A percentile compares a stretch with the other conserved stretches of the same genome.
These are phyloP conservation scores for Candida taoyuanica DNA, from an alignment of 805 yeast species.

Conservation along the genomic window DNA sequence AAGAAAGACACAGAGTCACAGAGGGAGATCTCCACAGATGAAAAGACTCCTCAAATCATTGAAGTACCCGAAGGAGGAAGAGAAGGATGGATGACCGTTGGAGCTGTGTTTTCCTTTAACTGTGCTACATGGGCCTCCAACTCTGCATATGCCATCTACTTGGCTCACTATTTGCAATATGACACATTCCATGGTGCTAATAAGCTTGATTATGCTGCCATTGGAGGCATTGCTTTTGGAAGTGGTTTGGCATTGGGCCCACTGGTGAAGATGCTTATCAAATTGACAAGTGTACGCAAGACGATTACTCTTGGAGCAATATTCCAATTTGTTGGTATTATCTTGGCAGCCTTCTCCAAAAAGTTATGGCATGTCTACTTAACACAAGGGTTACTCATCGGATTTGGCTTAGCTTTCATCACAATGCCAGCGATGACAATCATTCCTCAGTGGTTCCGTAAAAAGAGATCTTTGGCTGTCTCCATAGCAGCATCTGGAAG, in stretches of 20 bases:
- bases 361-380: constrained; percentile 60
- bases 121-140: constrained; percentile 28
- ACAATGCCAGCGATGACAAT: constrained; percentile 55
- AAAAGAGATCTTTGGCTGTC: constrained; percentile 47
- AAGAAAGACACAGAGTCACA: neutral
- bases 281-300: constrained; percentile 35
- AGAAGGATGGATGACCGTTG: constrained; percentile 26
- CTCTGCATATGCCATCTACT: constrained; percentile 49
- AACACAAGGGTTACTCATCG: constrained; percentile 63
- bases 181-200: constrained; percentile 47
- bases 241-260: constrained; percentile 61
- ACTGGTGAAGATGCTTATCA: constrained; percentile 28
- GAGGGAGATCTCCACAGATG: neutral
- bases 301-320: constrained; percentile 46
- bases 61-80: constrained; percentile 27
- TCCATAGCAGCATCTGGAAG: constrained; percentile 37
- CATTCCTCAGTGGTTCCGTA: constrained; percentile 68
- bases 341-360: constrained; percentile 57
- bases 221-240: constrained; percentile 63
- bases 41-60: constrained; percentile 2
- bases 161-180: constrained; percentile 51
- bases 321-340: constrained; percentile 47
- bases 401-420: constrained; percentile 47
- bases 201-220: constrained; percentile 56
- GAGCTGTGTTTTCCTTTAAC: constrained; percentile 22